Percentiles rank a stretch among this genome's conserved stretches.
These are phyloP conservation scores for Hyaloscypha hepaticicola DNA, from an alignment of 495 filamentous ascomycete species.

Conservation along the genomic window DNA sequence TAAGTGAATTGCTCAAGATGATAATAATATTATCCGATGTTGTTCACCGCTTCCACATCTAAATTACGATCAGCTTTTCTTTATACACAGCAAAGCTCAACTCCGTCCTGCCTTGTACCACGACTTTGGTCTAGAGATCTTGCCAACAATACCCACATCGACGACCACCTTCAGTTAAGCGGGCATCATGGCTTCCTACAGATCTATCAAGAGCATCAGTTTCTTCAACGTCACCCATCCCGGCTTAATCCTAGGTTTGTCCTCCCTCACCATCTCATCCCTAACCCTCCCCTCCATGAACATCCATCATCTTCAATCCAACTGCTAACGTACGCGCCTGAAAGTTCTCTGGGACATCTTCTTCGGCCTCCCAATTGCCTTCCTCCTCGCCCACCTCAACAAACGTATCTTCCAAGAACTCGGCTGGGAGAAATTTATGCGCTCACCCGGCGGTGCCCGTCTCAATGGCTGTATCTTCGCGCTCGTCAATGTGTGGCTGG, in stretches of 20 bases:
- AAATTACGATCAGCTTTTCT: background rate
- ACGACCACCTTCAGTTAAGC: background rate
- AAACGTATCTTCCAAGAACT: background rate
- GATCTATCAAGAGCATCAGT: background rate
- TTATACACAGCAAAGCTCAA: background rate
- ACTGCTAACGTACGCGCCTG: background rate
- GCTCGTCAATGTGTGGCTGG: background rate
- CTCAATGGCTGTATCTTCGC: background rate
- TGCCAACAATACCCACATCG: background rate
- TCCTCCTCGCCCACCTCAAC: conserved; percentile 2
- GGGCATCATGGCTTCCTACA: background rate
- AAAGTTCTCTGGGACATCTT: conserved; percentile 4
- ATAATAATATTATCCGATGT: background rate
- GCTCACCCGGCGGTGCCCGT: background rate
- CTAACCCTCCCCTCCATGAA: background rate
- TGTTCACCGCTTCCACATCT: background rate
- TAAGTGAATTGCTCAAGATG: background rate
- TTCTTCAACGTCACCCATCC: conserved; percentile 3
- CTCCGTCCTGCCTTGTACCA: background rate
- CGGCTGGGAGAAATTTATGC: conserved; percentile 16
- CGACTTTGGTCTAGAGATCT: background rate
- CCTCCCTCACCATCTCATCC: background rate
- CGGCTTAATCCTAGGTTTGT: conserved; percentile 13
- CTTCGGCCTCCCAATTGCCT: conserved; percentile 10
- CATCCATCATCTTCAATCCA: background rate